Evolutionary conservation across 2,329 filamentous ascomycete genomes (phyloP).

Genomic region (Bretziella fagacearum): DNA sequence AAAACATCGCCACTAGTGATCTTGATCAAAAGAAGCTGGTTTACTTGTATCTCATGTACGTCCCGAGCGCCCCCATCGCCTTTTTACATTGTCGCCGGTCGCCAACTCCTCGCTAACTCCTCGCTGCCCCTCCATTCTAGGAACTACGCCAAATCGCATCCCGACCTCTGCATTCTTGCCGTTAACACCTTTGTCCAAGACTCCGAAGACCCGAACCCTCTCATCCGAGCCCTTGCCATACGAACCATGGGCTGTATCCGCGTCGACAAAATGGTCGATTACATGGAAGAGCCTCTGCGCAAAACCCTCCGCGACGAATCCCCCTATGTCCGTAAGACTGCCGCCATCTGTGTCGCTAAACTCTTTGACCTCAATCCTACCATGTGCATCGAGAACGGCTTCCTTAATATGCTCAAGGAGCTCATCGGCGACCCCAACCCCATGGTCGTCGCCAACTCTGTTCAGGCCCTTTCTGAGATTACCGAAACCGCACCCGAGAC

Average conservation of each 20-base stretch:
- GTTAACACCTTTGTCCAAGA: constrained; percentile 99
- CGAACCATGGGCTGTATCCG: constrained; percentile 97
- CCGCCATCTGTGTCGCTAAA: constrained; percentile 94
- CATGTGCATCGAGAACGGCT: constrained; percentile 93
- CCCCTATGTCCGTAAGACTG: constrained; percentile 94
- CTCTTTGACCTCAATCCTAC: constrained; percentile 85
- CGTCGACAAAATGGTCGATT: constrained; percentile 98
- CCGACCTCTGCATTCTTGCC: constrained; percentile 92
- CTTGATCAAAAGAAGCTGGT: constrained; percentile 99
- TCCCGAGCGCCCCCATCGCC: constrained; percentile 10
- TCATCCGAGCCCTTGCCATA: constrained; percentile 87
- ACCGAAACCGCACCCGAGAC: constrained; percentile 81
- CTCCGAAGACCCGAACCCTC: constrained; percentile 92
- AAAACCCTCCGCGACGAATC: constrained; percentile 96
- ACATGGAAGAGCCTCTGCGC: constrained; percentile 94
- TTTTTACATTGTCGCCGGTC: background rate
- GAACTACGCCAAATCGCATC: constrained; percentile 99
- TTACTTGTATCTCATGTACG: constrained; percentile 91
- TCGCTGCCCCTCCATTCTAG: constrained; percentile 29
- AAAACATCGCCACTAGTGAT: constrained; percentile 92
- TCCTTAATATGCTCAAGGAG: constrained; percentile 83
- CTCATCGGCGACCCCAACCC: constrained; percentile 94
- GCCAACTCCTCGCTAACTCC: background rate
- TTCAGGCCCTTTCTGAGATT: constrained; percentile 86
- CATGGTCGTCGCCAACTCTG: constrained; percentile 97